Evolutionary conservation across 75 land plant species (phyloP).

Genomic region (Picea sitchensis): DNA sequence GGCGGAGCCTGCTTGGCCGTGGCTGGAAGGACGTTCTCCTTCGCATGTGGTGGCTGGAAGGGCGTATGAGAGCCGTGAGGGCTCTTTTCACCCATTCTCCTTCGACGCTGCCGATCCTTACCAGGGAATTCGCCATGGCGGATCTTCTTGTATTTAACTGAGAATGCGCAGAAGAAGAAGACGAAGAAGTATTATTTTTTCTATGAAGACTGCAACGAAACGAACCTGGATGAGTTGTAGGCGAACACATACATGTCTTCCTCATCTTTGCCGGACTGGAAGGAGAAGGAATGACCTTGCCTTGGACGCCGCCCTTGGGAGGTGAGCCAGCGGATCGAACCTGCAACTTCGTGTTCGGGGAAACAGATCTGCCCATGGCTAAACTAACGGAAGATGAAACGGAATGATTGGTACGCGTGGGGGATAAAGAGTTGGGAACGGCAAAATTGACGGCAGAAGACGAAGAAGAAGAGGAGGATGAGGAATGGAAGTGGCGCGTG

Average conservation of each 20-base stretch:
- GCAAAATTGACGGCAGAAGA: not conserved
- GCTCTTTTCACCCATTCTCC: conserved; percentile 52
- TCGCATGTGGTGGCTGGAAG: conserved; percentile 57
- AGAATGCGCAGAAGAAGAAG: conserved; percentile 13
- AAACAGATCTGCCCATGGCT: conserved; percentile 23
- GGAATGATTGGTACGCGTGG: conserved; percentile 27
- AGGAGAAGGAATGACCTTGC: not conserved
- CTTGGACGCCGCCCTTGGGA: not conserved
- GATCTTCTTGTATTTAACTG: conserved; percentile 42
- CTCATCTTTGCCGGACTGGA: conserved; percentile 12
- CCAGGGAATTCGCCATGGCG: conserved; percentile 54
- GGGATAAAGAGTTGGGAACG: conserved; percentile 28
- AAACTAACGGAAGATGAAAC: conserved; percentile 18
- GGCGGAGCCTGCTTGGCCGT: conserved; percentile 51
- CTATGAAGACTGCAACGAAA: conserved; percentile 49
- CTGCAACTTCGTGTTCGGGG: conserved; percentile 8
- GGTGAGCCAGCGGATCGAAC: not conserved
- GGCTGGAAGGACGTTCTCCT: conserved; percentile 42
- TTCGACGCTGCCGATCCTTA: conserved; percentile 54
- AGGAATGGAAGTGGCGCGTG: too few species aligned
- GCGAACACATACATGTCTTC: conserved; percentile 58
- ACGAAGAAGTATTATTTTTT: not conserved
- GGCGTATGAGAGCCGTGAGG: conserved; percentile 55
- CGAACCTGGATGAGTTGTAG: conserved; percentile 62
- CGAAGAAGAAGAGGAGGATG: not conserved